These are phyloP conservation scores for Yarrowia sp. DNA, from an alignment of 805 yeast genomes.

Conservation along the genomic window DNA sequence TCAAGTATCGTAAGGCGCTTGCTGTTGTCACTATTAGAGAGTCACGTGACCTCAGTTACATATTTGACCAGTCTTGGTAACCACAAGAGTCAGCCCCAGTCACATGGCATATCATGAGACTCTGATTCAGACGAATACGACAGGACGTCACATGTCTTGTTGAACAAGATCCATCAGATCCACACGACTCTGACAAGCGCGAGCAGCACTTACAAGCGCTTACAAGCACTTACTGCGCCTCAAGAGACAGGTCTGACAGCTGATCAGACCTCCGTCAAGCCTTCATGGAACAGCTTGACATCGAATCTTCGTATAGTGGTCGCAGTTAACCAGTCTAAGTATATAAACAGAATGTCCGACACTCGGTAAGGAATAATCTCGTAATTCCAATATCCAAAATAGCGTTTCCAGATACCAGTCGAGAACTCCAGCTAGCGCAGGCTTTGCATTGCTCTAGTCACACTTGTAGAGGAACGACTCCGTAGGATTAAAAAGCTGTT, in stretches of 20 bases:
- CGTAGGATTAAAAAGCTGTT: conserved; percentile 26
- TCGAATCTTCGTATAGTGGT: not conserved
- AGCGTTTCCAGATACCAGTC: conserved; percentile 25
- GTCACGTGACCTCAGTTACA: not conserved
- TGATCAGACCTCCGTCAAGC: no score
- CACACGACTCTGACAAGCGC: no score
- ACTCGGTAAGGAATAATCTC: conserved; percentile 26
- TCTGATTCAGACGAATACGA: no score
- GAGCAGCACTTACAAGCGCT: no score
- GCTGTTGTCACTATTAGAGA: no score
- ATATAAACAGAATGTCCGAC: conserved; percentile 18
- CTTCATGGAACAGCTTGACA: not conserved
- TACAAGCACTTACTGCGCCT: no score
- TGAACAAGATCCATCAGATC: not conserved
- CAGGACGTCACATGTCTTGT: no score
- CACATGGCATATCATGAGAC: no score
- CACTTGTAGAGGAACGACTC: conserved; percentile 23
- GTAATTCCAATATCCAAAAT: conserved; percentile 24
- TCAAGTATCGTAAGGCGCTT: no score
- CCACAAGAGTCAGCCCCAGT: no score
- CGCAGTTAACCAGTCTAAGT: not conserved
- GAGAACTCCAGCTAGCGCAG: conserved; percentile 27
- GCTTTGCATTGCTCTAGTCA: conserved; percentile 27
- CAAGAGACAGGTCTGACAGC: no score
- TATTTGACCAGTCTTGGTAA: no score